Base-by-base conservation (phyloP, 176 grass and related monocot species). In the Avena atlantica region DNA sequence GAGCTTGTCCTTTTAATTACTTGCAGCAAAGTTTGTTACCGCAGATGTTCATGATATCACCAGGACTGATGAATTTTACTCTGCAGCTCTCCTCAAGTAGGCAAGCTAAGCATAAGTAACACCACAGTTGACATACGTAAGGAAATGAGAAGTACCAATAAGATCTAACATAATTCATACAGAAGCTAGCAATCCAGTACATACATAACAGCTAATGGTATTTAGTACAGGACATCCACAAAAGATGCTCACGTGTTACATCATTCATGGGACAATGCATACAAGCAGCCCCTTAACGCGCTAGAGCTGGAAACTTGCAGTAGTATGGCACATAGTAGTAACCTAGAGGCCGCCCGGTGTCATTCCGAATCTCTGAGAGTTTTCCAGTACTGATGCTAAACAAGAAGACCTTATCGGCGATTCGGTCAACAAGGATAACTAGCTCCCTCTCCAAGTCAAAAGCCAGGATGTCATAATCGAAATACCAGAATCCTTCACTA, bases 361-460 rank as follows among this genome's bases (percentile, higher is more conserved):
- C 42, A 40, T n/a, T 24, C 40, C 8, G 67, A 81, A 88, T 24
- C 55, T 84, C 23, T 23, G 2, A 68, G 64, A 10, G 17, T 47
- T 67, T 55, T 42, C 80, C 58, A 67, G 16, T 84, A 19, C 57
- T 69, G 3, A 88, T 55, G 68, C 76, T 82, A 67, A 83, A 67
- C 4, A 24, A 83, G 75, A 88, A n/a, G 64, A 78, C 21, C 6
- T 45, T 69, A 21, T 62, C 2, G 10, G 51, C 8, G n/a, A 36
- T 76, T 12, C 53, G 27, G 12, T 88, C 78, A 59, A 11, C 29
- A n/a, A 78, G 4, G 23, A 40, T 59, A 59, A 78, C 34, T 12
- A 79, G 0, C 15, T 42, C 76, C 37, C 37, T 40, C 5, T 40
- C 37, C 37, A 40, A 5, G 37, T 40, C 37, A 40, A 40, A 40